phyloP scores from a whole-genome alignment of 805 yeast species.

The Lipomyces kockii region DNA sequence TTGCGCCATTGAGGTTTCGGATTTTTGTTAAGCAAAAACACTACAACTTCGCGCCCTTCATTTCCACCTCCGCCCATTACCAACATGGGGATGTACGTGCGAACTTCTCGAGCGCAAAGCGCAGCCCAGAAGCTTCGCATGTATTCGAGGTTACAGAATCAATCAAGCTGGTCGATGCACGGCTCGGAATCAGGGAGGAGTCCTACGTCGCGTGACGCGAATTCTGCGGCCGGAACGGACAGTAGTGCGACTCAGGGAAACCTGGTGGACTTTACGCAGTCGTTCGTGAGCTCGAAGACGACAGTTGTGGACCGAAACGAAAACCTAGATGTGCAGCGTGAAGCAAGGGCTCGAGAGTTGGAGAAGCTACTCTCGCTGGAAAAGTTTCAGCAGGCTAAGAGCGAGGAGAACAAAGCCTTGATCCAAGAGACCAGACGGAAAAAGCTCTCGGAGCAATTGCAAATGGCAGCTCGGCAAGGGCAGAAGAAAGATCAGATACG shows the following conservation, averaged over 20 bases:
- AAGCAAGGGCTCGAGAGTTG: background rate
- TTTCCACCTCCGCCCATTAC: too few relatives aligned
- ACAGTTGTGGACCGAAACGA: background rate
- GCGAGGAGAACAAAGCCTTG: background rate
- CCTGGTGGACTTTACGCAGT: background rate
- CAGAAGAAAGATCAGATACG: background rate
- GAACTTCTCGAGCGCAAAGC: background rate
- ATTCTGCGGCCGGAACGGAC: background rate
- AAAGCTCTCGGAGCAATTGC: background rate
- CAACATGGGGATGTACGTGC: background rate
- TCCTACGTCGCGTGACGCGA: background rate
- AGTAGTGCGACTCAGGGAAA: background rate
- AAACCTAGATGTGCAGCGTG: background rate
- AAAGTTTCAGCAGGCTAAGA: background rate
- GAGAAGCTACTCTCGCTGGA: background rate
- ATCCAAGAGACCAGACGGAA: background rate
- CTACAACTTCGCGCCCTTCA: too few relatives aligned
- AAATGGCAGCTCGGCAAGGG: background rate
- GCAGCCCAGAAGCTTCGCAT: background rate
- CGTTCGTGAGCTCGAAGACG: background rate
- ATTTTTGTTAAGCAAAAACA: background rate
- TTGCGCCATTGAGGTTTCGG: too few relatives aligned
- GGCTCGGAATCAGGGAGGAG: background rate
- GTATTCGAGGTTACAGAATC: constrained; percentile 3
- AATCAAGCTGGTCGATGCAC: background rate